Evolutionary conservation across 768 basidiomycete species (phyloP).

Genomic region (Suillus subalutaceus): DNA sequence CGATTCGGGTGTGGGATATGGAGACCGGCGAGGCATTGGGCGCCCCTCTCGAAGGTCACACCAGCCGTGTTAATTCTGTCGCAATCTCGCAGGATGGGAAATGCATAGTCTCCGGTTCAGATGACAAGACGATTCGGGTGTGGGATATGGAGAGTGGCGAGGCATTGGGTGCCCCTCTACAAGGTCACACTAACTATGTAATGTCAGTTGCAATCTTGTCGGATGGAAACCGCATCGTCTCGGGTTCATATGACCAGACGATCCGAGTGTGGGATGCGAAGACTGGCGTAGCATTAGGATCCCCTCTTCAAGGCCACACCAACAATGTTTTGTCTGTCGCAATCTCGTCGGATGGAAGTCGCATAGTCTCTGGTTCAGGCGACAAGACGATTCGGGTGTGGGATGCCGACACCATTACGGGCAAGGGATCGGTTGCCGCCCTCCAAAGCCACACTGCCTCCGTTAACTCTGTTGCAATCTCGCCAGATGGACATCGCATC

Average conservation of each 20-base stretch:
- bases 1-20: conserved; percentile 6
- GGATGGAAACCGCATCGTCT: conserved; percentile 5
- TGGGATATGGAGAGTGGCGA: conserved; percentile 15
- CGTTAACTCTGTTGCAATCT: conserved; percentile 1
- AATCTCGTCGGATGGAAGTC: not conserved
- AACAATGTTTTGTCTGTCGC: not conserved
- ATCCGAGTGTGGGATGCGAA: conserved; percentile 8
- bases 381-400: not conserved
- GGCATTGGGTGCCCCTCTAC: not conserved
- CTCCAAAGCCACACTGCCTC: not conserved
- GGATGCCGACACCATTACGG: not conserved
- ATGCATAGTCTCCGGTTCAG: conserved; percentile 4
- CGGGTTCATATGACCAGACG: conserved; percentile 8
- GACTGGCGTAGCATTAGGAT: not conserved
- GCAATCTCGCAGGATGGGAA: too few species aligned
- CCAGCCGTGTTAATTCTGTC: conserved; percentile 8
- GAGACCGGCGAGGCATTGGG: not conserved
- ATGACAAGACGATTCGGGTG: not conserved
- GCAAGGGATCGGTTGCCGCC: not conserved
- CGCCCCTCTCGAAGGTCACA: conserved; percentile 2
- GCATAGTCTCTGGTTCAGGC: not conserved
- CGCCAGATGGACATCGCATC: conserved; percentile 6
- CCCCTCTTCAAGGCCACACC: conserved; percentile 6
- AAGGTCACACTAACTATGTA: not conserved
- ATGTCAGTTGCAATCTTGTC: not conserved